Percentiles rank a stretch among this genome's conserved stretches.
Conservation (phyloP, 2,329 filamentous ascomycete genomes). For the Diplocarpon rosae region DNA sequence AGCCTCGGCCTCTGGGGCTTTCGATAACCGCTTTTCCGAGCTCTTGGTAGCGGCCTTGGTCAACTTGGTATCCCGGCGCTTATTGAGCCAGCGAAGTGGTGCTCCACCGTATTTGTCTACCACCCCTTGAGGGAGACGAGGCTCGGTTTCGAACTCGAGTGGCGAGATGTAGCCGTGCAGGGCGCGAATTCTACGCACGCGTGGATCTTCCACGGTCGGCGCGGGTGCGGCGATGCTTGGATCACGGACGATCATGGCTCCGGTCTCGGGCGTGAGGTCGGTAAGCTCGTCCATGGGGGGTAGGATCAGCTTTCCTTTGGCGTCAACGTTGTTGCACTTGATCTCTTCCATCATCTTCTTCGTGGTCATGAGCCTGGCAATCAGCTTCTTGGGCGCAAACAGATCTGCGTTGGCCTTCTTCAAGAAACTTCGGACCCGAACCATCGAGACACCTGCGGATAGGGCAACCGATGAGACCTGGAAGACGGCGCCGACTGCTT, state of each 20-base stretch:
- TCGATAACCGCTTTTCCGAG: background rate
- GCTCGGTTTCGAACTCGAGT: background rate
- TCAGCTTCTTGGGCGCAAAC: constrained; percentile 10
- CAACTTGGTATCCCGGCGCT: constrained; percentile 2
- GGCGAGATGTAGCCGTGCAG: too few species aligned
- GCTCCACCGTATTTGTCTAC: constrained; percentile 5
- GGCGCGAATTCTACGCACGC: too few species aligned
- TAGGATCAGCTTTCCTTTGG: constrained; percentile 11
- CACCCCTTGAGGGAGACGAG: constrained; percentile 10
- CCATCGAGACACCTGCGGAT: constrained; percentile 13
- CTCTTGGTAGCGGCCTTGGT: constrained; percentile 1
- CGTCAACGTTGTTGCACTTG: constrained; percentile 7
- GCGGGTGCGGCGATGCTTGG: background rate
- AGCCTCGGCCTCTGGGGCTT: constrained; percentile 4
- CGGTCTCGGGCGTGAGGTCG: constrained; percentile 6
- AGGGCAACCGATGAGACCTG: constrained; percentile 13
- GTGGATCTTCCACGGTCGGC: too few species aligned
- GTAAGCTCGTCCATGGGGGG: constrained; percentile 10
- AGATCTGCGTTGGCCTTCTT: constrained; percentile 8
- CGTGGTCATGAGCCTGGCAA: constrained; percentile 11
- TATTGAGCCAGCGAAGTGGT: background rate
- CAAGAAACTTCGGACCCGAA: constrained; percentile 13
- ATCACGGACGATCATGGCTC: background rate
- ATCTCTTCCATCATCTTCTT: constrained; percentile 17
- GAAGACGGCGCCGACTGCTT: constrained; percentile 6